Conservation (phyloP, 495 filamentous ascomycete species). For the Aspergillus funiculosus region DNA sequence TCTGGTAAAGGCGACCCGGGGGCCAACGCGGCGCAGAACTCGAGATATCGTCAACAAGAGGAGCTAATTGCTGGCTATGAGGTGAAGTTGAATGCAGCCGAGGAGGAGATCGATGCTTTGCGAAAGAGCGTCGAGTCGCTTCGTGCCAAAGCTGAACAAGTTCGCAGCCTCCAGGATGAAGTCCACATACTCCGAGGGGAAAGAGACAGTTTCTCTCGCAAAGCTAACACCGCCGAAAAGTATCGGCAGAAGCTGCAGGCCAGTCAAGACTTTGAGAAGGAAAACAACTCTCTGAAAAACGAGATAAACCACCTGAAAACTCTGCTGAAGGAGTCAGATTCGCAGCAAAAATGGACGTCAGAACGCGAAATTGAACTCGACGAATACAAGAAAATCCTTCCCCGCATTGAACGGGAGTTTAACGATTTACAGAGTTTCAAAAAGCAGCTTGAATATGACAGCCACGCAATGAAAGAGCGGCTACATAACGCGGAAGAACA, state of each 20-base stretch:
- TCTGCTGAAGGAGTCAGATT: conserved; percentile 51
- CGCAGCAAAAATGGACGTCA: conserved; percentile 39
- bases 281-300: conserved; percentile 59
- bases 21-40: conserved; percentile 41
- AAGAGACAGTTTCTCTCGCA: conserved; percentile 56
- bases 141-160: conserved; percentile 1
- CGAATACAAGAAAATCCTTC: conserved; percentile 52
- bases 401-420: conserved; percentile 56
- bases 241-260: conserved; percentile 70
- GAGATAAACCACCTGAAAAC: conserved; percentile 52
- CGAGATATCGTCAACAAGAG: conserved; percentile 46
- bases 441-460: conserved; percentile 54
- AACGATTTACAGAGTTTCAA: conserved; percentile 53
- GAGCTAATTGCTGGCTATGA: conserved; percentile 56
- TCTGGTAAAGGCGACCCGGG: conserved; percentile 41
- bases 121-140: conserved; percentile 8
- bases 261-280: conserved; percentile 64
- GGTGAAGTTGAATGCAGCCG: conserved; percentile 43
- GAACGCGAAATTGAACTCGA: conserved; percentile 52
- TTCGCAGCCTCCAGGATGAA: too few species aligned
- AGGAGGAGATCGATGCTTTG: conserved; percentile 28
- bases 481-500: conserved; percentile 50
- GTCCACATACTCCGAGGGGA: conserved; percentile 24
- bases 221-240: conserved; percentile 70
- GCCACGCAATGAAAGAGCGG: conserved; percentile 49